Evolutionary conservation across 148 eudicot genomes (phyloP).

Genomic region (Salicornia ramosissima): DNA sequence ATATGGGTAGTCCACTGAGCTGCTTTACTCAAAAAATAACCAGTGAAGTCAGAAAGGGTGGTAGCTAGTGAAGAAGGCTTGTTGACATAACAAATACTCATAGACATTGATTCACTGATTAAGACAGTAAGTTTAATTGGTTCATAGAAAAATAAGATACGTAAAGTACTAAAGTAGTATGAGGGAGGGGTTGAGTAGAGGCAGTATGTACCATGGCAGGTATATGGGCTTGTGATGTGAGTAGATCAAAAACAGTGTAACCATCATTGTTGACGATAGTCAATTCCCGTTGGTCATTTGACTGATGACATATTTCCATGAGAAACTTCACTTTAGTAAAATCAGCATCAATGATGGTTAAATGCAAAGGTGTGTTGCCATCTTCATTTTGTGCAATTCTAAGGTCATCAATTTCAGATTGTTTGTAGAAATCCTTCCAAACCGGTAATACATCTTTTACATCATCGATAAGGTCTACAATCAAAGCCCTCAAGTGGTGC

Average conservation of each 20-base stretch:
- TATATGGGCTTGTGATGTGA: background rate
- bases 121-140: too few relatives aligned
- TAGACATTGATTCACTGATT: background rate
- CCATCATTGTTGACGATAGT: background rate
- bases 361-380: constrained; percentile 17
- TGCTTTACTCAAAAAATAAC: background rate
- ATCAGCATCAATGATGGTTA: background rate
- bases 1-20: background rate
- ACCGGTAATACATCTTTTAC: background rate
- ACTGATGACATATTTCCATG: background rate
- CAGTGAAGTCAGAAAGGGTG: too few relatives aligned
- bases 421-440: background rate
- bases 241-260: background rate
- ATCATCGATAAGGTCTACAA: constrained; percentile 12
- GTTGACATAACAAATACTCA: background rate
- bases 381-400: constrained; percentile 12
- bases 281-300: background rate
- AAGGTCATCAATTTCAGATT: background rate
- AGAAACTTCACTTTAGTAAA: background rate
- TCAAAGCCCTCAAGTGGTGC: background rate
- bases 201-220: constrained; percentile 3
- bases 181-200: background rate
- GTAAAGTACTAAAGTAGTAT: background rate
- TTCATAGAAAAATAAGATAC: background rate
- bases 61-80: background rate